Evolutionary conservation across 2,329 filamentous ascomycete species (phyloP).

Genomic region (Alternaria sp.): DNA sequence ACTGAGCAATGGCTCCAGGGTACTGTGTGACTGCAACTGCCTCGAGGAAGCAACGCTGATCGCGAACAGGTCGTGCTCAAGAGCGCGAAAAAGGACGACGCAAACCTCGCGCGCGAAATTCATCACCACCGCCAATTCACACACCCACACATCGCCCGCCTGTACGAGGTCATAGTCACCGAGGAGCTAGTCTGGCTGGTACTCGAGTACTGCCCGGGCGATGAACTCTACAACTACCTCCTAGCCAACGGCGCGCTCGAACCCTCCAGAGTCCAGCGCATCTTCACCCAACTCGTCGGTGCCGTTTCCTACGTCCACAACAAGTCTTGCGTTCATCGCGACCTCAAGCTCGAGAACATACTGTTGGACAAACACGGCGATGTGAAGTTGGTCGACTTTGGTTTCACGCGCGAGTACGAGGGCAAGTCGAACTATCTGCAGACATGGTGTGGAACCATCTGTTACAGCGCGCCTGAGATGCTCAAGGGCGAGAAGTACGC

Average conservation of each 20-base stretch:
- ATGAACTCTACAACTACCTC: constrained; percentile 97
- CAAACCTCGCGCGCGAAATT: constrained; percentile 95
- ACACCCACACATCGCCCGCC: constrained; percentile 92
- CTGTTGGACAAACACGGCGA: constrained; percentile 95
- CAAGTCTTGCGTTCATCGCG: constrained; percentile 94
- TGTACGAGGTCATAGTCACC: constrained; percentile 98
- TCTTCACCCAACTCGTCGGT: constrained; percentile 93
- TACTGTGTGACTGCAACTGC: constrained; percentile 50
- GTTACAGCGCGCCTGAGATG: constrained; percentile 98
- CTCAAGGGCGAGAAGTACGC: constrained; percentile 97
- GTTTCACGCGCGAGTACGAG: constrained; percentile 97
- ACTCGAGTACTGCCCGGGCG: constrained; percentile 93
- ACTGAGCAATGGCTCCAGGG: constrained; percentile 98
- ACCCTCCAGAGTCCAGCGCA: constrained; percentile 87
- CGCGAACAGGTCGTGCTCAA: constrained; percentile 89
- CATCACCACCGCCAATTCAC: constrained; percentile 98
- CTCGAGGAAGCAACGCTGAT: constrained; percentile 23
- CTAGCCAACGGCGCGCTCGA: constrained; percentile 85
- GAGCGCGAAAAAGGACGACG: constrained; percentile 93
- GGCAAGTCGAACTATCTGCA: constrained; percentile 93
- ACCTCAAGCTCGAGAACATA: constrained; percentile 96
- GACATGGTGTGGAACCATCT: constrained; percentile 97
- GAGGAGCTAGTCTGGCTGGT: constrained; percentile 95
- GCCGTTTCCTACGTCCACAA: constrained; percentile 95
- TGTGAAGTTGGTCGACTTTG: constrained; percentile 97